Base-by-base conservation (phyloP, 371 early-diverging fungal species). In the Mucor irregularis region DNA sequence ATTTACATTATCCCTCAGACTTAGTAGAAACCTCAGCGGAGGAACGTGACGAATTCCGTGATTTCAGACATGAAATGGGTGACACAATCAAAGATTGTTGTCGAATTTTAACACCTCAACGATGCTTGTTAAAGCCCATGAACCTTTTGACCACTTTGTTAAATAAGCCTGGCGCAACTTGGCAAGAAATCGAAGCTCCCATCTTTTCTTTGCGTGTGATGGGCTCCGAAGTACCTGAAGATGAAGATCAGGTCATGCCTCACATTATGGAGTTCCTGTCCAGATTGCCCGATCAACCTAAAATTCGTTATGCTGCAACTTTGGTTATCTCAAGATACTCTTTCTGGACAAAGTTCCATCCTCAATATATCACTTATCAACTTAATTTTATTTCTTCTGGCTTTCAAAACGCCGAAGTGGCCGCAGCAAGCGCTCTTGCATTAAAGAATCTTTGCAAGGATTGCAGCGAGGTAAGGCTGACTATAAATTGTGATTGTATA, bases 61-160 rank as follows among this genome's bases (percentile, higher is more conserved):
- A 95, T 30, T 96, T 97, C 61, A 80, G 99, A 31, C 96, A 98
- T 67, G 82, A 84, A 35, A 94, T 97, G 82, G 99, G 97, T 24
- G 96, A 97, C 58, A 93, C 95, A n/a, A 78, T 98, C 42, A 98
- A 98, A 75, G 94, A 93, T 62, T 95, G 96, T 58, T 93, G 93
- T 26, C 65, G 80, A 5, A 84, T 97, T 2, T 66, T 96, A 2
- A 94, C 95, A 4, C 73, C 82, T 8, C 80, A 89, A 6, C 78
- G 78, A 25, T 91, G 95, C 21, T 72, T 97, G 25, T 51, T 76
- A 0, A 86, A 87, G 29, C 91, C 94, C 0, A 88, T 86, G 68
- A 59, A 69, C 6, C 57, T 62, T 14, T 64, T 84, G 24, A 60
- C 69, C 10, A 42, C 33, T 16, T 64, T 67, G 14, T 61, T 82